Evolutionary conservation across 2,329 filamentous ascomycete species (phyloP).

Genomic region (Aspergillus brasiliensis): DNA sequence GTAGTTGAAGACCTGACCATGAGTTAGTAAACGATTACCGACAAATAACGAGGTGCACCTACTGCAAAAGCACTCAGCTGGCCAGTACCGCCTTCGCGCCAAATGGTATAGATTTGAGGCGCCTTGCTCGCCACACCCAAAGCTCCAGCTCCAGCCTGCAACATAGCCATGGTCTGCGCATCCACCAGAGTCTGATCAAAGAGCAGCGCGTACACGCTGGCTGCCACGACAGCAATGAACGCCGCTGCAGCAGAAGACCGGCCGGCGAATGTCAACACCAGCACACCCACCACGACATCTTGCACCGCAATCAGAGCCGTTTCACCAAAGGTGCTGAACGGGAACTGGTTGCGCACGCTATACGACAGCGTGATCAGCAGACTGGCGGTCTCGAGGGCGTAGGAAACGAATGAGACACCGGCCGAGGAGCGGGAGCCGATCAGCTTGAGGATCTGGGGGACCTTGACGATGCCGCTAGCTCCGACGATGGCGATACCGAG

Average conservation of each 20-base stretch:
- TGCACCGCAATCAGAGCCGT: slow-evolving; percentile 88
- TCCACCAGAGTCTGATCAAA: slow-evolving; percentile 63
- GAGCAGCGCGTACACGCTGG: slow-evolving; percentile 70
- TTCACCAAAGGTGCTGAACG: slow-evolving; percentile 96
- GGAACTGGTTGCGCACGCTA: slow-evolving; percentile 86
- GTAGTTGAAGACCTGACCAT: slow-evolving; percentile 88
- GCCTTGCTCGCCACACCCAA: slow-evolving; percentile 87
- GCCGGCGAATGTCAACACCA: slow-evolving; percentile 83
- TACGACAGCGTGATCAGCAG: slow-evolving; percentile 91
- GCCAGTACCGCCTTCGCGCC: slow-evolving; percentile 81
- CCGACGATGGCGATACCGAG: slow-evolving; percentile 92
- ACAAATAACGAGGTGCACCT: slow-evolving; percentile 44
- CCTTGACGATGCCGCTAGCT: slow-evolving; percentile 88
- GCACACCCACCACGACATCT: slow-evolving; percentile 83
- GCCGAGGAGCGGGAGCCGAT: slow-evolving; percentile 75
- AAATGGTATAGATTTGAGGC: slow-evolving; percentile 88
- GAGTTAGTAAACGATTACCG: neutral
- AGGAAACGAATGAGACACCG: slow-evolving; percentile 86
- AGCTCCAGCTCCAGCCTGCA: slow-evolving; percentile 82
- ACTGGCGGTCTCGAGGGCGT: slow-evolving; percentile 84
- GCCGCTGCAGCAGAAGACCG: slow-evolving; percentile 68
- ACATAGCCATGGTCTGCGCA: slow-evolving; percentile 66
- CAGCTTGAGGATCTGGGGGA: slow-evolving; percentile 95
- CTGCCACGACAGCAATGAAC: slow-evolving; percentile 76
- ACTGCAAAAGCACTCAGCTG: slow-evolving; percentile 96